These are phyloP conservation scores for Eimeria acervulina DNA, from an alignment of 169 alveolate genomes.

Conservation along the genomic window DNA sequence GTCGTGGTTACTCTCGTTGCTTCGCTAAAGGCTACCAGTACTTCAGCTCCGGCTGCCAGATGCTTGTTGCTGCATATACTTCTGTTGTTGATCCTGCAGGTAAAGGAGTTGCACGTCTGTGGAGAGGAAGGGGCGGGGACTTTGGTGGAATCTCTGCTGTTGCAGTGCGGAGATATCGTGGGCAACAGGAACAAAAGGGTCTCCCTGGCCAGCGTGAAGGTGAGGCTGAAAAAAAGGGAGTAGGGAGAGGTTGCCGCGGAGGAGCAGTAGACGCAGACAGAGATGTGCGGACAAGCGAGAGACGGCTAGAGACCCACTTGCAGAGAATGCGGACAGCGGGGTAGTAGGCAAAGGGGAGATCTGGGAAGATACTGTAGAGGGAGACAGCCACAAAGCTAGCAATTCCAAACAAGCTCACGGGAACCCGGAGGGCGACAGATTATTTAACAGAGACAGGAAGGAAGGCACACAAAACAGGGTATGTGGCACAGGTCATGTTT, in stretches of 20 bases:
- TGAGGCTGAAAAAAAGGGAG: not conserved
- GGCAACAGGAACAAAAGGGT: not conserved
- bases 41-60: not conserved
- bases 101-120: constrained; percentile 76
- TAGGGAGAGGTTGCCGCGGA: not conserved
- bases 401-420: not conserved
- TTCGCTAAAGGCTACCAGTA: not conserved
- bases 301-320: not conserved
- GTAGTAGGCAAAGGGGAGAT: not conserved
- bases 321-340: not conserved
- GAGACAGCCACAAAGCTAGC: not conserved
- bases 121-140: constrained; percentile 77
- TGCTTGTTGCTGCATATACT: not conserved
- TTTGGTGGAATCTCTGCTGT: constrained; percentile 54
- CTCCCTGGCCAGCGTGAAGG: constrained; percentile 64
- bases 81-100: constrained; percentile 53
- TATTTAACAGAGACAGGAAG: not conserved
- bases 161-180: constrained; percentile 60
- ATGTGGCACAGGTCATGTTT: not conserved
- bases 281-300: not conserved
- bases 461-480: not conserved
- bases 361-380: not conserved
- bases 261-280: not conserved
- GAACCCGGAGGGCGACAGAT: not conserved
- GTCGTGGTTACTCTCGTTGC: not conserved